Conservation (phyloP, 768 basidiomycete genomes). For the Rhodotorula graminis region DNA sequence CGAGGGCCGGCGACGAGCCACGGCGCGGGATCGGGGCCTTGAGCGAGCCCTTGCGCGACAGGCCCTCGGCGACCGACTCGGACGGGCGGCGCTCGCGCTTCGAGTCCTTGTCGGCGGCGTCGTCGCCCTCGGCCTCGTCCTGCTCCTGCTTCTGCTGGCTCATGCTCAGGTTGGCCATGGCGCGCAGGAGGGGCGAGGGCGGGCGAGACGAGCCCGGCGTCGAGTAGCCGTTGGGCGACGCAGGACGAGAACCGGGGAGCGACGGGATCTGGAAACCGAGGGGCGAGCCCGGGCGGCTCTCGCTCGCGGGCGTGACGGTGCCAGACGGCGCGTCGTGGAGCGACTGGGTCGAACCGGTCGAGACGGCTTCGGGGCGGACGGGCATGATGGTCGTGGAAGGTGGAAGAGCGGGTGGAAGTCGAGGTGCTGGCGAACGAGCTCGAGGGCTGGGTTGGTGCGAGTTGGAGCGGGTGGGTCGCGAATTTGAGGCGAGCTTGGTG, state of each 20-base stretch:
- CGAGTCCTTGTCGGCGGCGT: not conserved
- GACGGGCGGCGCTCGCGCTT: constrained; percentile 17
- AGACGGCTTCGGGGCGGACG: constrained; percentile 26
- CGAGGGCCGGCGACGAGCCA: constrained; percentile 31
- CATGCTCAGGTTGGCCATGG: constrained; percentile 35
- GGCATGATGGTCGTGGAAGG: not conserved
- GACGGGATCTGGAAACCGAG: constrained; percentile 27
- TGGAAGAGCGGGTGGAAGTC: not conserved
- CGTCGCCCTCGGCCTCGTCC: not conserved
- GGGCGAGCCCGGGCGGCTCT: constrained; percentile 13
- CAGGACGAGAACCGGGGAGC: constrained; percentile 31
- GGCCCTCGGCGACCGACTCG: constrained; percentile 3
- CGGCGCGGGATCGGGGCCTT: constrained; percentile 26
- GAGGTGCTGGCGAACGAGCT: not conserved
- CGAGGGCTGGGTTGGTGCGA: not conserved
- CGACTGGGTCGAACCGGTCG: constrained; percentile 31
- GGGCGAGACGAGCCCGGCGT: constrained; percentile 38
- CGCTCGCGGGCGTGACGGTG: constrained; percentile 5
- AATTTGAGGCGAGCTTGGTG: too few species aligned
- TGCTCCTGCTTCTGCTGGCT: constrained; percentile 6
- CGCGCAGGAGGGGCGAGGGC: constrained; percentile 36
- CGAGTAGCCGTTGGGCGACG: constrained; percentile 22
- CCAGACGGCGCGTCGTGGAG: constrained; percentile 21
- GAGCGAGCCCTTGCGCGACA: constrained; percentile 38
- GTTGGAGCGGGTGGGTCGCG: too few species aligned